These are phyloP conservation scores for Cytospora piceae DNA, from an alignment of 2,329 filamentous ascomycete species.

Conservation along the genomic window DNA sequence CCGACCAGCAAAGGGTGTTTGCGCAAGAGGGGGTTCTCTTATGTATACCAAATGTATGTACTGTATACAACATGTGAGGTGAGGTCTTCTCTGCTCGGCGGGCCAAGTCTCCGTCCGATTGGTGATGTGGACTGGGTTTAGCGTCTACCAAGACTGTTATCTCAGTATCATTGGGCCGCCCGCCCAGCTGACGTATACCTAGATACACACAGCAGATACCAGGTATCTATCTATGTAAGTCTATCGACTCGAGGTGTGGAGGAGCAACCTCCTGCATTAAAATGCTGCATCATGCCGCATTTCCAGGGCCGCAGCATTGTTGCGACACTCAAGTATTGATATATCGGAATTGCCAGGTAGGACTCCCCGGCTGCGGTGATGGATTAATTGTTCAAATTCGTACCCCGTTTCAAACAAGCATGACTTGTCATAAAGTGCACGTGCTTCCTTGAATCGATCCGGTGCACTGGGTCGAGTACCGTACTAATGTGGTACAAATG, in stretches of 20 bases:
- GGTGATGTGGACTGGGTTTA: slow-evolving; percentile 24
- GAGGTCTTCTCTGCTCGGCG: slow-evolving; percentile 21
- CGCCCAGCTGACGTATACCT: neutral
- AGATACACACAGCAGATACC: slow-evolving; percentile 5
- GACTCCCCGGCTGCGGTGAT: neutral
- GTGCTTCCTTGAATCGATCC: no score
- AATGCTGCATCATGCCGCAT: neutral
- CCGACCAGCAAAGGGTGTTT: slow-evolving; percentile 12
- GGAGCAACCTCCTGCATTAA: neutral
- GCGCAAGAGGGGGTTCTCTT: slow-evolving; percentile 1
- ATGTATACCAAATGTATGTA: neutral
- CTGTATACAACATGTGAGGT: slow-evolving; percentile 4
- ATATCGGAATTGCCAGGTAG: neutral
- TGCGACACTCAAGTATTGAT: neutral
- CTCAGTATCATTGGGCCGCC: slow-evolving; percentile 25
- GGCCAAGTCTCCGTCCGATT: slow-evolving; percentile 26
- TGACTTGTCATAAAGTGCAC: no score
- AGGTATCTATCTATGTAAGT: no score
- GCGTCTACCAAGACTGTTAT: slow-evolving; percentile 11
- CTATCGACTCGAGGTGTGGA: no score
- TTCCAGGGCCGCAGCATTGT: no score
- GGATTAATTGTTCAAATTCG: neutral
- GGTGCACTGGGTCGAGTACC: no score
- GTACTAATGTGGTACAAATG: no score
- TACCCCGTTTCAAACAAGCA: no score